phyloP scores from a whole-genome alignment of 768 basidiomycete species.

The Vararia minispora region DNA sequence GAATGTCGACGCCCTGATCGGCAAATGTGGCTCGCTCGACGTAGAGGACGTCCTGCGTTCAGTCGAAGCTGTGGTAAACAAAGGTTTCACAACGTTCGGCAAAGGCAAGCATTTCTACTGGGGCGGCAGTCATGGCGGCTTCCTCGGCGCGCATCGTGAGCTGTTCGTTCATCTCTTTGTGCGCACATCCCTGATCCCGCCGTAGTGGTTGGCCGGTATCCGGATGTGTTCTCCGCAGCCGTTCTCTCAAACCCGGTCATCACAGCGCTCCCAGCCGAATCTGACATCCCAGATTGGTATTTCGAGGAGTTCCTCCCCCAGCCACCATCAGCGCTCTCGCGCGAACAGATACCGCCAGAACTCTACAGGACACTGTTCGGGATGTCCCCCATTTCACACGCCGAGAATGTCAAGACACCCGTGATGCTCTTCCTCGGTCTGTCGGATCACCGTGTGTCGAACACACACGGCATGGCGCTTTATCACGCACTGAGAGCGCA shows the following conservation, averaged over 20 bases:
- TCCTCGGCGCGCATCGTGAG: conserved; percentile 16
- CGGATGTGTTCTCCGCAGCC: conserved; percentile 20
- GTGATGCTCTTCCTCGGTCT: conserved; percentile 22
- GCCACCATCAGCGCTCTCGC: conserved; percentile 1
- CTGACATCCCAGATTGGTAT: conserved; percentile 28
- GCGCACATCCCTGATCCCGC: not conserved
- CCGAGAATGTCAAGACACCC: conserved; percentile 17
- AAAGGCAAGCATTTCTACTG: conserved; percentile 17
- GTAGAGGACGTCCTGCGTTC: conserved; percentile 20
- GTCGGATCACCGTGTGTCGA: conserved; percentile 22
- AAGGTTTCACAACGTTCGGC: conserved; percentile 14
- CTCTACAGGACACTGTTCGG: conserved; percentile 14
- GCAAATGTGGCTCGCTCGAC: conserved; percentile 22
- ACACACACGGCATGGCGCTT: conserved; percentile 20
- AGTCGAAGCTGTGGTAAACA: conserved; percentile 16
- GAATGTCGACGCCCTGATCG: conserved; percentile 19
- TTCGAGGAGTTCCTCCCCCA: conserved; percentile 17
- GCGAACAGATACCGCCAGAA: conserved; percentile 10
- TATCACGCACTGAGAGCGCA: conserved; percentile 21
- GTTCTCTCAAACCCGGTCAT: conserved; percentile 25
- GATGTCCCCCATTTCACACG: conserved; percentile 20
- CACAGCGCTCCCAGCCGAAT: conserved; percentile 16
- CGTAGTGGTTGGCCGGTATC: conserved; percentile 19
- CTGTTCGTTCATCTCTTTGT: not conserved
- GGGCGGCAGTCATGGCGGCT: conserved; percentile 25